These are phyloP conservation scores for Aquilaria malaccensis DNA, from an alignment of 345 rosid species.

Conservation along the genomic window DNA sequence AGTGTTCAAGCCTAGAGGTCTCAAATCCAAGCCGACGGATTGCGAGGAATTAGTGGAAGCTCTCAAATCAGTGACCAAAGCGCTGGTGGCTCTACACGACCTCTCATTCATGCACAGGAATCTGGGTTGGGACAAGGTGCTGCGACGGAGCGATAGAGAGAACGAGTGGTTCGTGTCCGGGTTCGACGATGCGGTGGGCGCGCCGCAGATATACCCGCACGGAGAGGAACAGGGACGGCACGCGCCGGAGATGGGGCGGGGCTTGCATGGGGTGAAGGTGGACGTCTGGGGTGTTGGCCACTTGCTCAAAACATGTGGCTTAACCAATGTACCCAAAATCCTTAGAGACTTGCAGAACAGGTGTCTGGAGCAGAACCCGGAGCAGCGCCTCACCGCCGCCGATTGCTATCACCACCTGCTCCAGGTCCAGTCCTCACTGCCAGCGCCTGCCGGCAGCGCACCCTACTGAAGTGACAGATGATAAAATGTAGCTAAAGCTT, in stretches of 20 bases:
- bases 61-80: conserved; percentile 74
- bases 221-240: conserved; percentile 50
- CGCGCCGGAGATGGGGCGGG: conserved; percentile 93
- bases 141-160: conserved; percentile 35
- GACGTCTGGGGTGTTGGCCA: conserved; percentile 96
- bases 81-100: conserved; percentile 86
- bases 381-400: conserved; percentile 89
- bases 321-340: conserved; percentile 55
- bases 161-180: conserved; percentile 83
- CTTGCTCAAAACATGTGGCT: conserved; percentile 71
- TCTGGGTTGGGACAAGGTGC: conserved; percentile 83
- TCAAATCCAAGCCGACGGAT: conserved; percentile 47
- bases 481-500: not conserved
- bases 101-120: conserved; percentile 93
- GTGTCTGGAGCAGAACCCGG: conserved; percentile 88
- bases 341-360: conserved; percentile 73
- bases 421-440: conserved; percentile 71
- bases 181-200: conserved; percentile 67
- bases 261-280: conserved; percentile 88
- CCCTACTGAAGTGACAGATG: conserved; percentile 21
- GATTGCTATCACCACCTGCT: conserved; percentile 92
- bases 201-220: conserved; percentile 79
- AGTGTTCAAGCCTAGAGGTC: conserved; percentile 79
- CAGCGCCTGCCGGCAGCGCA: conserved; percentile 31
- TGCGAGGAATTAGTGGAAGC: conserved; percentile 79